Conservation (phyloP, 2,329 filamentous ascomycete species). For the Colletotrichum liriopes region DNA sequence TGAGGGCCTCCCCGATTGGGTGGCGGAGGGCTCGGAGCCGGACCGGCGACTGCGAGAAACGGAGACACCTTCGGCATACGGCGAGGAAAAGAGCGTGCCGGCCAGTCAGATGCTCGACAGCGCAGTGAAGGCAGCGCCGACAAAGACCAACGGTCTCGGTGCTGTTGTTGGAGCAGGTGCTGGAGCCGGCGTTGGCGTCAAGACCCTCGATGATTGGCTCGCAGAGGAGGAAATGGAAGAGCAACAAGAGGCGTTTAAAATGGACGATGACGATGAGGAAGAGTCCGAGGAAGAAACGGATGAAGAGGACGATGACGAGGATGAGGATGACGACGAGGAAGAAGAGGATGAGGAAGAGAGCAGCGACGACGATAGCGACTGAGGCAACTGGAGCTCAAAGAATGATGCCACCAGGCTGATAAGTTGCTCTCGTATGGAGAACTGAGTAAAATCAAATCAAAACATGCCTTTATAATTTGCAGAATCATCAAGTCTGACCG, state of each 20-base stretch:
- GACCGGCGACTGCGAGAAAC: slow-evolving; percentile 80
- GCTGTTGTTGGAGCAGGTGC: slow-evolving; percentile 22
- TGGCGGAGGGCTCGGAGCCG: slow-evolving; percentile 84
- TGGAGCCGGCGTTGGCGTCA: slow-evolving; percentile 69
- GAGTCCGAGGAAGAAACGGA: slow-evolving; percentile 67
- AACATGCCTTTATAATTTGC: neutral
- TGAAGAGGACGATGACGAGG: slow-evolving; percentile 62
- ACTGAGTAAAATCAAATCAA: neutral
- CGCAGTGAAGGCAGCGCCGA: slow-evolving; percentile 58
- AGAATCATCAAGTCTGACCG: neutral
- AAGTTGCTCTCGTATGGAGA: neutral
- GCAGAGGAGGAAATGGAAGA: slow-evolving; percentile 78
- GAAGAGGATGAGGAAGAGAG: slow-evolving; percentile 63
- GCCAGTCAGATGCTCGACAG: slow-evolving; percentile 77
- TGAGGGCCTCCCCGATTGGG: slow-evolving; percentile 86
- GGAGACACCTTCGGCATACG: slow-evolving; percentile 57
- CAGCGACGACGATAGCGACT: slow-evolving; percentile 53
- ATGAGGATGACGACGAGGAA: slow-evolving; percentile 57
- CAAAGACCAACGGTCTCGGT: slow-evolving; percentile 64
- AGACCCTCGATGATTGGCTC: slow-evolving; percentile 94
- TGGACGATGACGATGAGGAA: slow-evolving; percentile 64
- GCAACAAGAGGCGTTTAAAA: slow-evolving; percentile 66
- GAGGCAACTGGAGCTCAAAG: neutral
- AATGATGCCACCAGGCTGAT: neutral
- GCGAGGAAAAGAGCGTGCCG: slow-evolving; percentile 63